phyloP scores from a whole-genome alignment of 768 basidiomycete genomes.

The Zangia roseola region DNA sequence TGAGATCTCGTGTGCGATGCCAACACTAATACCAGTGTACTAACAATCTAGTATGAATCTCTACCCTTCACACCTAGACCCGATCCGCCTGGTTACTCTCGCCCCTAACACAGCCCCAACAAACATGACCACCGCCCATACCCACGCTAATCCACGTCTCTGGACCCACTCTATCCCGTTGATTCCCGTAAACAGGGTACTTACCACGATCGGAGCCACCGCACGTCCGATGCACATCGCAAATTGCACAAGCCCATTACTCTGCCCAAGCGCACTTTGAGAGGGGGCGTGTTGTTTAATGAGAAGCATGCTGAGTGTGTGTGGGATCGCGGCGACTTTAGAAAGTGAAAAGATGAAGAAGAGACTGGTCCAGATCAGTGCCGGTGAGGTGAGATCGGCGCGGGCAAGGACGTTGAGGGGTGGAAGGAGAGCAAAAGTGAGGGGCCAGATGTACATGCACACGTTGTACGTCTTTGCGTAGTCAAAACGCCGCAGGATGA shows the following conservation, averaged over 20 bases:
- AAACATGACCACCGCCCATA: constrained; percentile 20
- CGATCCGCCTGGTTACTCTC: constrained; percentile 7
- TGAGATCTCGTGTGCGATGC: no score
- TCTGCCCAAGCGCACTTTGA: constrained; percentile 51
- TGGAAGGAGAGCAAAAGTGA: constrained; percentile 48
- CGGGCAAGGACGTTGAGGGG: constrained; percentile 50
- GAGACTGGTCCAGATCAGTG: constrained; percentile 49
- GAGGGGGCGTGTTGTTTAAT: constrained; percentile 49
- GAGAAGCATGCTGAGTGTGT: constrained; percentile 60
- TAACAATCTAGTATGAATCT: no score
- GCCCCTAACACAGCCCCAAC: constrained; percentile 5
- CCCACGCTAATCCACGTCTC: constrained; percentile 5
- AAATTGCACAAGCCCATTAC: constrained; percentile 60
- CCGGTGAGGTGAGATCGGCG: constrained; percentile 1
- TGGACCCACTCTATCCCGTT: constrained; percentile 13
- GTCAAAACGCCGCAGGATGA: constrained; percentile 48
- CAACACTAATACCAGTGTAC: no score
- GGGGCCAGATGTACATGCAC: constrained; percentile 54
- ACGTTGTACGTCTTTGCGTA: constrained; percentile 48
- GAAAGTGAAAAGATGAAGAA: constrained; percentile 40
- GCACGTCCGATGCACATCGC: constrained; percentile 55
- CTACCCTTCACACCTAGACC: no score
- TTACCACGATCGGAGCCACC: constrained; percentile 53
- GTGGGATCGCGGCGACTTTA: constrained; percentile 10
- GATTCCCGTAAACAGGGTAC: constrained; percentile 22